These are phyloP conservation scores for Malassezia restricta DNA, from an alignment of 1,284 basidiomycete genomes.

Conservation along the genomic window DNA sequence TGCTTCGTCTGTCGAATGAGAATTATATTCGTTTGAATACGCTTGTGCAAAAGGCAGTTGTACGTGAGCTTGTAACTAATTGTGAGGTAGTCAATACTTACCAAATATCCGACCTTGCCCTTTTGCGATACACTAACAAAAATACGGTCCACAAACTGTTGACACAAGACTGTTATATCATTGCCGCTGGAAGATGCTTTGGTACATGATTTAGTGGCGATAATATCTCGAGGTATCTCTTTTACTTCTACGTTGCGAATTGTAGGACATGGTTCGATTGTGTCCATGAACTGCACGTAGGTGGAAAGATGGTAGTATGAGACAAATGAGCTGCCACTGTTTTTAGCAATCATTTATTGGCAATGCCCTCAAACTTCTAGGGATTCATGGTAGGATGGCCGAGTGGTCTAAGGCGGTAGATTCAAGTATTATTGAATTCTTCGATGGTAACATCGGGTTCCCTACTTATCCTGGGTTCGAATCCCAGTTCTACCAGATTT, in stretches of 20 bases:
- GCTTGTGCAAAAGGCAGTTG: constrained; percentile 6
- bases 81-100: background rate
- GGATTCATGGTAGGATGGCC: constrained; percentile 15
- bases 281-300: no score
- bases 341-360: no score
- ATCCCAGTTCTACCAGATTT: constrained; percentile 19
- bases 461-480: constrained; percentile 21
- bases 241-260: background rate
- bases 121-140: constrained; percentile 13
- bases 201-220: background rate
- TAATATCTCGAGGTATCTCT: background rate
- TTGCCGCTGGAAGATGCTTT: background rate
- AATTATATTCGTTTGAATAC: constrained; percentile 7
- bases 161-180: constrained; percentile 2
- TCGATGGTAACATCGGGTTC: constrained; percentile 2
- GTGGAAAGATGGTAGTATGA: no score
- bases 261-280: no score
- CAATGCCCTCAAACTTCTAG: no score
- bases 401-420: constrained; percentile 21
- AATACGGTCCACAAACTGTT: constrained; percentile 4
- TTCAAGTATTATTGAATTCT: constrained; percentile 17
- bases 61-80: constrained; percentile 6
- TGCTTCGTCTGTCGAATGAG: background rate
- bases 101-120: constrained; percentile 11
- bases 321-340: no score